A percentile compares a stretch with the other conserved stretches of the same genome.
Evolutionary conservation across 345 rosid genomes (phyloP).

Genomic region (Psidium friedrichsthalianum): DNA sequence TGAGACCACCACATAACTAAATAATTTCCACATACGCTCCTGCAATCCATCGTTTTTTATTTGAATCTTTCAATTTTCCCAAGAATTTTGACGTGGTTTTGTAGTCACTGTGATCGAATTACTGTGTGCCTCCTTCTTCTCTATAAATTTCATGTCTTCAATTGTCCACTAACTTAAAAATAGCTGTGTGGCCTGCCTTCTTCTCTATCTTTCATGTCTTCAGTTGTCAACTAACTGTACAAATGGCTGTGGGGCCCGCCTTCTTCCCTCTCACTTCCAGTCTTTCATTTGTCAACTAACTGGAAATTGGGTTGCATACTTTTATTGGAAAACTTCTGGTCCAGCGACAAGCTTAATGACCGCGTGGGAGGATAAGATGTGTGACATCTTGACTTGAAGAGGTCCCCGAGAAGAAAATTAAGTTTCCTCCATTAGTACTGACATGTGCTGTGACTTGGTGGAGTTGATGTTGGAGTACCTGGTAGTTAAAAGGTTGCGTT

Average conservation of each 20-base stretch:
- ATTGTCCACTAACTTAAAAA: background rate
- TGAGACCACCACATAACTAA: too few relatives aligned
- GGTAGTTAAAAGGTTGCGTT: background rate
- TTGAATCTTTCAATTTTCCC: too few relatives aligned
- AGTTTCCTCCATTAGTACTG: background rate
- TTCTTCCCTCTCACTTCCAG: too few relatives aligned
- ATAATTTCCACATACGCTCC: too few relatives aligned
- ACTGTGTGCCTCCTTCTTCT: background rate
- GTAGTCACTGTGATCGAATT: fast-evolving
- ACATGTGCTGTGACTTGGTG: background rate
- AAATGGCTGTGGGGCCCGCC: too few relatives aligned
- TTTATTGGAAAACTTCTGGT: background rate
- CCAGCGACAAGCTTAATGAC: background rate
- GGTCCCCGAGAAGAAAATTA: too few relatives aligned
- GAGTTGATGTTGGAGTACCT: background rate
- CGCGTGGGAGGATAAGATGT: background rate
- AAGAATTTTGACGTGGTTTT: background rate
- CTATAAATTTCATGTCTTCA: background rate
- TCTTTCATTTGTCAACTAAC: background rate
- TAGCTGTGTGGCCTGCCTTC: too few relatives aligned
- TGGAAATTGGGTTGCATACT: background rate
- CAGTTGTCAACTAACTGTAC: too few relatives aligned
- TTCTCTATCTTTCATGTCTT: too few relatives aligned
- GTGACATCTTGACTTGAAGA: background rate
- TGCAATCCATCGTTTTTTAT: too few relatives aligned